phyloP scores from a whole-genome alignment of 1,284 basidiomycete genomes.

The Peniophora sp. region DNA sequence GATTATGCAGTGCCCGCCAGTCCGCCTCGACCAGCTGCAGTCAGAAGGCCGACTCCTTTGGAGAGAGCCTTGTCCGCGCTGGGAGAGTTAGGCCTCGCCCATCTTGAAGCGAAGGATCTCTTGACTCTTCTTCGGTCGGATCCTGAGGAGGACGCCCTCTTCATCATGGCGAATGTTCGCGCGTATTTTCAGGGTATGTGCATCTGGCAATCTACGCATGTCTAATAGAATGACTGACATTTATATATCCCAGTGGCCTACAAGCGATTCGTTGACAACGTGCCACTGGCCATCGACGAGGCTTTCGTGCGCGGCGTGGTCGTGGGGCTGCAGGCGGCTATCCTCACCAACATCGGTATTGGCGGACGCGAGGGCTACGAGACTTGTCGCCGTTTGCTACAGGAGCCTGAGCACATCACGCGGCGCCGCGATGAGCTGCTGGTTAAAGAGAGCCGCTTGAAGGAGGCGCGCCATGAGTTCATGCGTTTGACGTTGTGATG shows the following conservation, averaged over 20 bases:
- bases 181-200: conserved; percentile 62
- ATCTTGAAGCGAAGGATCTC: conserved; percentile 31
- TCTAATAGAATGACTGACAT: not conserved
- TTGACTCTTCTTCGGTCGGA: conserved; percentile 37
- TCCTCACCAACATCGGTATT: conserved; percentile 37
- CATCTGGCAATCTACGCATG: not conserved
- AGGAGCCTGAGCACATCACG: conserved; percentile 39
- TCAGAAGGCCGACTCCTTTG: no score
- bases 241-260: conserved; percentile 41
- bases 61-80: conserved; percentile 31
- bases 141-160: conserved; percentile 42
- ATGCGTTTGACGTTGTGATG: no score
- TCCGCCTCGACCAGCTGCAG: no score
- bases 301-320: conserved; percentile 40
- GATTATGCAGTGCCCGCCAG: no score
- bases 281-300: conserved; percentile 55
- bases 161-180: conserved; percentile 60
- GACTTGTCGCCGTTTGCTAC: conserved; percentile 43
- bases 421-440: conserved; percentile 37
- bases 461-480: no score
- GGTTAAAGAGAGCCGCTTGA: not conserved
- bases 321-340: conserved; percentile 32
- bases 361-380: conserved; percentile 35
- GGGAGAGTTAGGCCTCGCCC: conserved; percentile 26
- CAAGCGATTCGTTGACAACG: conserved; percentile 56